Base-by-base conservation (phyloP, 768 basidiomycete genomes). In the Tricholoma saponaceum region DNA sequence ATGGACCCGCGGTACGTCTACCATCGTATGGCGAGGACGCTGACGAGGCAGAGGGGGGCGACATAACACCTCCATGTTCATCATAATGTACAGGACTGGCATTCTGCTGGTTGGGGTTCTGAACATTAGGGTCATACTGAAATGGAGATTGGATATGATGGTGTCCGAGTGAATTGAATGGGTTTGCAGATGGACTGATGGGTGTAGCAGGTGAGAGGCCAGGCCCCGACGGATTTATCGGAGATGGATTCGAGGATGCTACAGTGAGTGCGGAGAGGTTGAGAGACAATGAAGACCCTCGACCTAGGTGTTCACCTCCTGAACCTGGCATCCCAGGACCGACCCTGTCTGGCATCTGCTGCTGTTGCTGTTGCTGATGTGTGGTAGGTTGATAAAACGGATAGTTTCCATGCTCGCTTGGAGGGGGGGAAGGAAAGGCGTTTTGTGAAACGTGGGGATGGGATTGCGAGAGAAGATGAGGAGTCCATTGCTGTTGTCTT, bases 221-320 rank as follows among this genome's bases (percentile, higher is more conserved):
- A 58, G 76, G 60, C 62, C 75, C 59, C 25, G 77, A 70, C 51
- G 77, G 77, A 18, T 77, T 81, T 66, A 84, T 81, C 46, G 88
- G 86, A 12, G 86, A 87, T 54, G 85, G 76, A 59, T 82, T 82
- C 7, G 83, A 77, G 20, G 86, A 87, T 41, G 85, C 71, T 55
- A 90, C 87, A 51, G 82, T 75, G 53, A 90, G 79, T 0, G 81
- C 78, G 23, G 83, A 83, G 56, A 91, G 76, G 67, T 89, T 90
- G 67, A 90, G 81, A 28, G 85, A 82, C 44, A 90, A 76, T 1
- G 75, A 67, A 33, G 78, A 70, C n/a, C 37, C 56, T 20, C 60
- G 52, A 20, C 22, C 26, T 7, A 56, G 43, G 46, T 60, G 55
- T 9, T 54, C 39, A 18, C 10, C 41, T 5, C 8, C 41, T 44